Percentiles rank a stretch among this genome's conserved stretches.
phyloP scores from a whole-genome alignment of 495 filamentous ascomycete species.

The Aspergillus egyptiacus region DNA sequence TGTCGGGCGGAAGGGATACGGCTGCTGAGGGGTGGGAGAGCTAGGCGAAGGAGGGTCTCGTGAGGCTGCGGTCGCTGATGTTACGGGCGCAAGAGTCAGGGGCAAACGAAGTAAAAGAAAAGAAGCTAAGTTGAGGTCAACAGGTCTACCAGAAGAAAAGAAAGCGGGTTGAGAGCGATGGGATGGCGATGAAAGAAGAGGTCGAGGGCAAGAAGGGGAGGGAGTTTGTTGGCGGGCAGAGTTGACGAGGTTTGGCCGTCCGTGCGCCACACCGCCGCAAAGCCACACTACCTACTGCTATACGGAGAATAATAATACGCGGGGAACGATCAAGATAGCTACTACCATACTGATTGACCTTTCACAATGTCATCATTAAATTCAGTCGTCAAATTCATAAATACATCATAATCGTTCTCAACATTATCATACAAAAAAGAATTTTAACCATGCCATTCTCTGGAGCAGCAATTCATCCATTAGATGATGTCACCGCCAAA shows the following conservation, averaged over 20 bases:
- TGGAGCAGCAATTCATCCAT: slow-evolving; percentile 2
- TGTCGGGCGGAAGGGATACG: slow-evolving; percentile 8
- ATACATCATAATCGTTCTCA: too few species aligned
- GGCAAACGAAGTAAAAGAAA: slow-evolving; percentile 15
- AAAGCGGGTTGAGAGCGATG: slow-evolving; percentile 10
- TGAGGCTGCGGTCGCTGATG: slow-evolving; percentile 24
- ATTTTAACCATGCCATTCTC: too few species aligned
- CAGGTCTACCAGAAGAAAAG: slow-evolving; percentile 11
- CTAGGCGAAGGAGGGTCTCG: slow-evolving; percentile 37
- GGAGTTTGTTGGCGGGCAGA: slow-evolving; percentile 15
- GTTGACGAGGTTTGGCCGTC: slow-evolving; percentile 16
- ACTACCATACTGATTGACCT: too few species aligned
- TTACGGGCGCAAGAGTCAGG: not conserved
- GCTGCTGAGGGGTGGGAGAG: slow-evolving; percentile 28
- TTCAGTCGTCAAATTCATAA: not conserved
- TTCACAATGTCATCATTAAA: too few species aligned
- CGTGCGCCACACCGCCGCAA: slow-evolving; percentile 23
- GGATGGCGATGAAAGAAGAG: slow-evolving; percentile 16
- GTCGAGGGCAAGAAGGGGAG: slow-evolving; percentile 18
- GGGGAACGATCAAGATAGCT: too few species aligned
- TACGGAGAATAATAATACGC: too few species aligned
- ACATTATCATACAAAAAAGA: too few species aligned
- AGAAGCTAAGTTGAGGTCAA: slow-evolving; percentile 6
- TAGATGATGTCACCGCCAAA: slow-evolving; percentile 64
- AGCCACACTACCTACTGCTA: slow-evolving; percentile 12